These are phyloP conservation scores for Diplodia corticola DNA, from an alignment of 2,329 filamentous ascomycete species.

Conservation along the genomic window DNA sequence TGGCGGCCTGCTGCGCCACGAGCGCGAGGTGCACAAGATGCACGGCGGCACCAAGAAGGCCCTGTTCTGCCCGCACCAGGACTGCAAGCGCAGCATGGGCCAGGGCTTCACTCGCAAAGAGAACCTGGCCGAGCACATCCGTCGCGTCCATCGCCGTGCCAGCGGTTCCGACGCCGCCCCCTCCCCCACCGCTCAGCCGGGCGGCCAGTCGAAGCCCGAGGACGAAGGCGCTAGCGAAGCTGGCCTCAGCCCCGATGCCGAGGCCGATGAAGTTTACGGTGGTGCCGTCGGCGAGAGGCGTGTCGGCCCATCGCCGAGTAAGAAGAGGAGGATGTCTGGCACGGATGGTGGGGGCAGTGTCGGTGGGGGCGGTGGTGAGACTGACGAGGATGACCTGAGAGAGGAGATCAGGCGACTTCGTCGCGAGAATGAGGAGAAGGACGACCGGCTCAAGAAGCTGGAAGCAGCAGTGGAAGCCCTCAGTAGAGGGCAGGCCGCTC, in stretches of 20 bases:
- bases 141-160: conserved; percentile 69
- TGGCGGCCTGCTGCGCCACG: conserved; percentile 82
- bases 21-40: conserved; percentile 90
- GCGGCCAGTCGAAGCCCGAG: not conserved
- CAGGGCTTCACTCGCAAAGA: conserved; percentile 91
- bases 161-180: conserved; percentile 28
- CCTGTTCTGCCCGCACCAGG: conserved; percentile 79
- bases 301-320: conserved; percentile 25
- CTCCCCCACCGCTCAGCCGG: not conserved
- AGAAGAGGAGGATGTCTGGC: conserved; percentile 38
- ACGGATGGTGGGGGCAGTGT: conserved; percentile 26
- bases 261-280: conserved; percentile 29
- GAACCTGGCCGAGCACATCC: conserved; percentile 90
- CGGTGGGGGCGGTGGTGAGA: conserved; percentile 29
- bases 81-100: conserved; percentile 86
- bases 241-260: conserved; percentile 25
- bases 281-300: conserved; percentile 33
- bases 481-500: conserved; percentile 12
- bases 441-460: conserved; percentile 38
- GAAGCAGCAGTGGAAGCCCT: conserved; percentile 33
- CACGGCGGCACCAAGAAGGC: conserved; percentile 86
- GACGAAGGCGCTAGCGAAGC: conserved; percentile 6
- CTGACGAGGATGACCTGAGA: conserved; percentile 36
- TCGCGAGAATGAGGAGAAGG: conserved; percentile 45
- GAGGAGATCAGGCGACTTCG: conserved; percentile 44